A percentile compares a stretch with the other conserved stretches of the same genome.
Evolutionary conservation across 2,329 filamentous ascomycete species (phyloP).

Genomic region (Lasiodiplodia theobromae): DNA sequence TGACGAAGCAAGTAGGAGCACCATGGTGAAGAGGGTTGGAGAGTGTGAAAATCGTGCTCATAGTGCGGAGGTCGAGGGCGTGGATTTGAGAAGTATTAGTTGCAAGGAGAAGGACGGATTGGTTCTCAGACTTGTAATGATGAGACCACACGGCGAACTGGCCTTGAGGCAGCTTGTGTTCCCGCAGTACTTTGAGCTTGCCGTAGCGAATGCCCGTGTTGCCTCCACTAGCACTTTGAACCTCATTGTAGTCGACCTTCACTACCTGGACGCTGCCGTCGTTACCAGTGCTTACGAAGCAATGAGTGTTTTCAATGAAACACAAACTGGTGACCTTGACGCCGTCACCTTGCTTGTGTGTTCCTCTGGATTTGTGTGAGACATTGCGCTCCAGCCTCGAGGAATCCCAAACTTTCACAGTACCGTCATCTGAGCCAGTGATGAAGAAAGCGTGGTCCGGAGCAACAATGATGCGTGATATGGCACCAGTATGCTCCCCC

Average conservation of each 20-base stretch:
- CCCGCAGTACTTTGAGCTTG: conserved; percentile 74
- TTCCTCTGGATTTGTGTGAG: conserved; percentile 84
- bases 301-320: conserved; percentile 93
- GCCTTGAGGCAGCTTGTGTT: conserved; percentile 73
- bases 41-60: conserved; percentile 80
- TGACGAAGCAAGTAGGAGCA: conserved; percentile 86
- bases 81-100: conserved; percentile 86
- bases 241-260: conserved; percentile 73
- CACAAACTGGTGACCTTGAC: conserved; percentile 81
- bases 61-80: conserved; percentile 85
- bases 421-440: conserved; percentile 89
- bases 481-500: conserved; percentile 81
- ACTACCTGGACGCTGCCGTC: conserved; percentile 92
- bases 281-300: conserved; percentile 87
- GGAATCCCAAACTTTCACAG: conserved; percentile 92
- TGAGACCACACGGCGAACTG: conserved; percentile 91
- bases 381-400: conserved; percentile 89
- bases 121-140: conserved; percentile 83
- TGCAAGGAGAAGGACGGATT: conserved; percentile 83
- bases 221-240: conserved; percentile 59
- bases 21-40: conserved; percentile 92
- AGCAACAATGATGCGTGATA: conserved; percentile 82
- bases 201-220: conserved; percentile 67
- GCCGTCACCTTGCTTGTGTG: conserved; percentile 73
- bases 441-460: conserved; percentile 95